phyloP scores from a whole-genome alignment of 2,329 filamentous ascomycete genomes.

The Periconia digitata region DNA sequence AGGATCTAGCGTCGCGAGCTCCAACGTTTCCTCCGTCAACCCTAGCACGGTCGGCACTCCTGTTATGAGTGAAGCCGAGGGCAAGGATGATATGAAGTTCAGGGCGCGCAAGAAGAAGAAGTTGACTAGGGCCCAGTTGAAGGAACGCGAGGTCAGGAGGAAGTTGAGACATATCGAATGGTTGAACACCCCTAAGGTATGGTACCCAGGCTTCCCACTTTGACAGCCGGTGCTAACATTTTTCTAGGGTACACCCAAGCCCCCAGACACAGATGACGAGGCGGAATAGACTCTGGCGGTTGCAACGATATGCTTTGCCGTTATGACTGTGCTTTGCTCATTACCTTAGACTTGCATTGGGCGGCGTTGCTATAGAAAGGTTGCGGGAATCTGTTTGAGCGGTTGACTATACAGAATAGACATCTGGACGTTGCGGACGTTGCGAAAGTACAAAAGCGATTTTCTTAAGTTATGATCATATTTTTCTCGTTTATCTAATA shows the following conservation, averaged over 20 bases:
- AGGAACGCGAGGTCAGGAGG: conserved; percentile 86
- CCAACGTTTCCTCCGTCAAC: conserved; percentile 38
- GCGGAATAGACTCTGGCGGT: conserved; percentile 1
- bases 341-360: conserved; percentile 18
- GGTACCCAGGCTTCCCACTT: too few relatives aligned
- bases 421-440: background rate
- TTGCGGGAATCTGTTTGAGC: conserved; percentile 2
- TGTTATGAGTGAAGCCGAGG: conserved; percentile 81
- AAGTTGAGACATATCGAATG: conserved; percentile 79
- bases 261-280: conserved; percentile 45
- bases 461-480: background rate
- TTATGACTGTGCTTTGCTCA: background rate
- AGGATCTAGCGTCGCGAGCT: conserved; percentile 59
- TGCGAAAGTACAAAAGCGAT: background rate
- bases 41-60: conserved; percentile 58
- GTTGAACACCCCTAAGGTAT: conserved; percentile 69
- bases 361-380: conserved; percentile 22
- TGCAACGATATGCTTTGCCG: background rate
- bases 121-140: conserved; percentile 93
- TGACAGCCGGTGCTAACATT: too few relatives aligned
- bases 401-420: background rate
- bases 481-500: too few relatives aligned
- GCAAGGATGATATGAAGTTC: conserved; percentile 81
- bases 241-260: conserved; percentile 44
- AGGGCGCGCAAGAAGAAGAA: conserved; percentile 95